These are phyloP conservation scores for Sporothrix brunneoviolacea DNA, from an alignment of 2,329 filamentous ascomycete species.

Conservation along the genomic window DNA sequence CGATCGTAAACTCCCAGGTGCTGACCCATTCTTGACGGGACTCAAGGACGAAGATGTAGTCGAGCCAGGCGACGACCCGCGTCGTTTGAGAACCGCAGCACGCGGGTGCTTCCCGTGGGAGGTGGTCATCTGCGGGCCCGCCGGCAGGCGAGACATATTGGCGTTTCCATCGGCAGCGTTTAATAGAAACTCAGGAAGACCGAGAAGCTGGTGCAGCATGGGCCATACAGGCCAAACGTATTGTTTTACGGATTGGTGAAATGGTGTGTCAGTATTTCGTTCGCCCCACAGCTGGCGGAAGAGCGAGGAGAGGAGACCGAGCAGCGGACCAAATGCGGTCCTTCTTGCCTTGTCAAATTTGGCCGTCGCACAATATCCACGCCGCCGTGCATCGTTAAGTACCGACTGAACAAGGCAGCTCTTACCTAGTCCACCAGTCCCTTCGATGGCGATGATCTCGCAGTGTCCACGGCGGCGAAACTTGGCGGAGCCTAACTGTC, in stretches of 20 bases:
- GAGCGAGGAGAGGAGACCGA: constrained; percentile 58
- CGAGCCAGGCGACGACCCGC: constrained; percentile 29
- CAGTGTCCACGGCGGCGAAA: constrained; percentile 57
- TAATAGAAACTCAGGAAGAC: constrained; percentile 63
- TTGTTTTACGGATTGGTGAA: constrained; percentile 55
- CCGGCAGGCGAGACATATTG: constrained; percentile 29
- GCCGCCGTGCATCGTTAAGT: constrained; percentile 51
- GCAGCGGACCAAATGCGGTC: constrained; percentile 55
- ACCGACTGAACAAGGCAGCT: constrained; percentile 58
- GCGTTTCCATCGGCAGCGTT: constrained; percentile 11
- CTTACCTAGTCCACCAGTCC: constrained; percentile 58
- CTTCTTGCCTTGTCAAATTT: constrained; percentile 59
- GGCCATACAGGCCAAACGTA: constrained; percentile 60
- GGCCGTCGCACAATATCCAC: constrained; percentile 58
- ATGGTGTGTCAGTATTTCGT: constrained; percentile 56
- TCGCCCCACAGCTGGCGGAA: constrained; percentile 64
- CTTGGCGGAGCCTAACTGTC: constrained; percentile 50
- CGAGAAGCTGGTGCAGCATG: constrained; percentile 54
- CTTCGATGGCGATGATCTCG: constrained; percentile 56
- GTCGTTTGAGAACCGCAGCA: constrained; percentile 20
- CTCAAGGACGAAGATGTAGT: constrained; percentile 34
- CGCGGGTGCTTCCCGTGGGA: constrained; percentile 23
- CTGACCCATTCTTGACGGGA: constrained; percentile 18
- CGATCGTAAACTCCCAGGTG: constrained; percentile 30
- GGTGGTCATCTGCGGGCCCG: constrained; percentile 27